phyloP scores from a whole-genome alignment of 129 eudicot genomes.

The Chrysanthemum lavandulifolium region DNA sequence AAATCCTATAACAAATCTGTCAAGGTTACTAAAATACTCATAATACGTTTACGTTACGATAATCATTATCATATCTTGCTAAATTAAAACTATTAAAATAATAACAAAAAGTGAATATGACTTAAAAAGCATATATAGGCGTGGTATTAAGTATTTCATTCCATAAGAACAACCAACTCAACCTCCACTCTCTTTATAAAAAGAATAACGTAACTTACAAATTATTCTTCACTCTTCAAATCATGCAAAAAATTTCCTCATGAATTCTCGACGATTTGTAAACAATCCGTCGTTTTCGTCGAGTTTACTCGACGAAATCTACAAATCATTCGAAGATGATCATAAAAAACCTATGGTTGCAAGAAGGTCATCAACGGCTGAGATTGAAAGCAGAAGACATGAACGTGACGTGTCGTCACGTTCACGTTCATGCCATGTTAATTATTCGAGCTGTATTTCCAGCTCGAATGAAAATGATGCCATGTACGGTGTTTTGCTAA shows the following conservation, averaged over 20 bases:
- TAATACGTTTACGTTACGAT: too few relatives aligned
- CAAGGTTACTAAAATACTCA: too few relatives aligned
- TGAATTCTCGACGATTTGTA: constrained; percentile 17
- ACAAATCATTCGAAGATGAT: constrained; percentile 55
- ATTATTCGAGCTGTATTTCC: constrained; percentile 32
- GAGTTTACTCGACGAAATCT: constrained; percentile 66
- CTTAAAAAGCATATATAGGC: neutral
- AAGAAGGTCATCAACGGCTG: constrained; percentile 38
- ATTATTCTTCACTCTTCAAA: neutral
- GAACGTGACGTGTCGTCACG: neutral
- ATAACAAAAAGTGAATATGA: neutral
- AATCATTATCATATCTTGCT: too few relatives aligned
- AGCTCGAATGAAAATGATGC: constrained; percentile 62
- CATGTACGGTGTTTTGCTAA: constrained; percentile 16
- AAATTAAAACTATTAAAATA: neutral
- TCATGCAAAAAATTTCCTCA: too few relatives aligned
- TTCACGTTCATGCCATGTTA: constrained; percentile 3
- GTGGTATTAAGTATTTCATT: constrained; percentile 17
- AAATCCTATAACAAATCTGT: too few relatives aligned
- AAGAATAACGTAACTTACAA: constrained; percentile 11
- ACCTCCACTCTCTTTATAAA: constrained; percentile 25
- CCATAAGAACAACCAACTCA: constrained; percentile 13
- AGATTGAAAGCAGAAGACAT: constrained; percentile 24
- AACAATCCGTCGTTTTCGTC: constrained; percentile 68
- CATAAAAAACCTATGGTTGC: constrained; percentile 22